A percentile compares a stretch with the other conserved stretches of the same genome.
These are phyloP conservation scores for Alternaria alternata DNA, from an alignment of 2,329 filamentous ascomycete species.

Conservation along the genomic window DNA sequence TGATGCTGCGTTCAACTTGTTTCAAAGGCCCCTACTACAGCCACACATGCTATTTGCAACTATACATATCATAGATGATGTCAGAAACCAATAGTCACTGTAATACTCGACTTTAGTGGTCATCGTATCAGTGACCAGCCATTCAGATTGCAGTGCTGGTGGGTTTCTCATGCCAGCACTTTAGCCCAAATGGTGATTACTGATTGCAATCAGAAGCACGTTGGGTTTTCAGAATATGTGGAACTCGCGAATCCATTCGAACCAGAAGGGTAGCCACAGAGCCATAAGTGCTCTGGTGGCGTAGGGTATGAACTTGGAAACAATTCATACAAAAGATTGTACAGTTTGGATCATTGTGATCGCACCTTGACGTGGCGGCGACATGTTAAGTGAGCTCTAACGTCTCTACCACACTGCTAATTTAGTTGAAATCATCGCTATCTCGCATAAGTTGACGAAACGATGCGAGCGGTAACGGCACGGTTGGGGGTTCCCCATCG, in stretches of 20 bases:
- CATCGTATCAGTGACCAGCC: neutral
- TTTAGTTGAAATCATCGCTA: neutral
- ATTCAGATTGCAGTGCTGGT: neutral
- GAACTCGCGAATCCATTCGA: neutral
- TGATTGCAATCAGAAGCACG: neutral
- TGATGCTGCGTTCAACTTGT: conserved; percentile 24
- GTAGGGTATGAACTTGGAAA: neutral
- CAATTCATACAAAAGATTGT: neutral
- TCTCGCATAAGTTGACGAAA: neutral
- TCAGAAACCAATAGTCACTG: neutral
- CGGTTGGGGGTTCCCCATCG: conserved; percentile 2
- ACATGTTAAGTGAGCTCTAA: neutral
- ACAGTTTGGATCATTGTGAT: neutral
- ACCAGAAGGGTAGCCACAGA: neutral
- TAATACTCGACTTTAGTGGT: neutral
- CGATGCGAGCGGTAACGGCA: conserved; percentile 8
- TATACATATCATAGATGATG: neutral
- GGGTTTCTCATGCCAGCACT: neutral
- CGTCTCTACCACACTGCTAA: neutral
- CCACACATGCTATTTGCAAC: conserved; percentile 12
- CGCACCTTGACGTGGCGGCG: neutral
- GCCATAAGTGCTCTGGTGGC: neutral
- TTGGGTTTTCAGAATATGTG: neutral
- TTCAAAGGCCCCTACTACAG: conserved; percentile 18
- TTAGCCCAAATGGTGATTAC: neutral